Base-by-base conservation (phyloP, 2,329 filamentous ascomycete genomes). In the Penicillium fuscoglaucum region DNA sequence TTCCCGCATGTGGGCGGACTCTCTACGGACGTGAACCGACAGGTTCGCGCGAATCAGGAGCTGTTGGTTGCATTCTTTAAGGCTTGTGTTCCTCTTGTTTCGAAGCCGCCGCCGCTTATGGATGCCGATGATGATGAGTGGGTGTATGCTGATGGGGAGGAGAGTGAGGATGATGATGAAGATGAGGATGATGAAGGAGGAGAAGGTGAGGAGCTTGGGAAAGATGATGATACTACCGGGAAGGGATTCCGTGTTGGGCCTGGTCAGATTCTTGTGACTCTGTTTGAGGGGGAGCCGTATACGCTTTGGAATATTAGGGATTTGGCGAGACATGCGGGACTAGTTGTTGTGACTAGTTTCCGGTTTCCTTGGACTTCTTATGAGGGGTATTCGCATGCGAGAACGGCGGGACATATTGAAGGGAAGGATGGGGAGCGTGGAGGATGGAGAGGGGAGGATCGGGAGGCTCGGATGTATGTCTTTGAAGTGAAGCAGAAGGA, bases 1-100 rank as follows among this genome's bases (percentile, higher is more conserved):
- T 99, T 99, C 76, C 95, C 95, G 37, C 95, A 99, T 78, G 90
- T 96, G 4, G 95, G 95, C 63, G 95, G 95, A 46, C 88, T 96
- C 69, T 90, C 86, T 64, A 98, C 89, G 66, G 93, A 98, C 78
- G 89, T 97, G 56, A 97, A 97, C 79, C 84, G 95, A 37, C 95
- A 99, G 77, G 92, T 97, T 15, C 87, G 95, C 57, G 86, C 90
- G 74, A 98, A 99, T 78, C 93, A 96, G 76, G 78, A 81, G 58
- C 71, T 82, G 10, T 70, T 82, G 7, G 79, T 82, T 26, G 74
- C 72, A 1, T 82, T 82, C 60, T 81, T 82, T 66, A 77, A 78
- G 57, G 68, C 72, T 4, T 78, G 75, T 60, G 72, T 76, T 43
- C 74, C 76, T 5, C 65, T 81, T 26, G 64, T 78, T 35, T 76